phyloP scores from a whole-genome alignment of 345 rosid species.

The Hibiscus trionum region DNA sequence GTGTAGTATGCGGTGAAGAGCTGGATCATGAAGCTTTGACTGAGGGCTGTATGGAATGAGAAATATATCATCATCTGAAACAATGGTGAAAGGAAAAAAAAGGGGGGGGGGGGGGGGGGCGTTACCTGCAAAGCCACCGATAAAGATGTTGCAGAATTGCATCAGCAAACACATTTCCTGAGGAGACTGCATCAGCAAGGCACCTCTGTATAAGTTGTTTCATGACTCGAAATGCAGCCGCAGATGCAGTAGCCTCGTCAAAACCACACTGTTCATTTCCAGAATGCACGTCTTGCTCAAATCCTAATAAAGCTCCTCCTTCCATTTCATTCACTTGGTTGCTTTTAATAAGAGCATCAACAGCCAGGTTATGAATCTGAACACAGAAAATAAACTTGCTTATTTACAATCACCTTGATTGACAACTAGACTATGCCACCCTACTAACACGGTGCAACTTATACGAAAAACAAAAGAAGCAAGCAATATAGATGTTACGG shows the following conservation, averaged over 20 bases:
- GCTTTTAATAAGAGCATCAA: slow-evolving; percentile 89
- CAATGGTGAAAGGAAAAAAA: slow-evolving; percentile 8
- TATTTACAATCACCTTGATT: background rate
- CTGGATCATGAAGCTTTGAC: slow-evolving; percentile 96
- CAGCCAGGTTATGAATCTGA: slow-evolving; percentile 93
- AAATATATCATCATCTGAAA: slow-evolving; percentile 19
- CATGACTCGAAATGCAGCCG: slow-evolving; percentile 72
- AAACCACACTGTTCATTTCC: slow-evolving; percentile 42
- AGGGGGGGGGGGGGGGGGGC: background rate
- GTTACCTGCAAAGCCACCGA: slow-evolving; percentile 91
- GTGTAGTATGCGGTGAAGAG: slow-evolving; percentile 83
- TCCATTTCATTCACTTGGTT: slow-evolving; percentile 90
- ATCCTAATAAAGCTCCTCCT: slow-evolving; percentile 67
- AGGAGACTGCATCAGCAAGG: slow-evolving; percentile 72
- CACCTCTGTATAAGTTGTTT: slow-evolving; percentile 86
- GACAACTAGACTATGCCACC: background rate
- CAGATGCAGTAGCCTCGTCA: slow-evolving; percentile 65
- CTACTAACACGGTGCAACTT: background rate
- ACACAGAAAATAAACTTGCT: slow-evolving; percentile 10
- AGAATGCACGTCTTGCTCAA: slow-evolving; percentile 46
- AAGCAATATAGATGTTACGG: slow-evolving; percentile 2
- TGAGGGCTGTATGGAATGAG: slow-evolving; percentile 50
- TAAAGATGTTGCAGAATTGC: slow-evolving; percentile 84
- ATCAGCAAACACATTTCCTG: slow-evolving; percentile 86
- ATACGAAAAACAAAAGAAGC: slow-evolving; percentile 5